Evolutionary conservation across 2,329 filamentous ascomycete species (phyloP).

Genomic region (Ophiostoma triangulosporum): DNA sequence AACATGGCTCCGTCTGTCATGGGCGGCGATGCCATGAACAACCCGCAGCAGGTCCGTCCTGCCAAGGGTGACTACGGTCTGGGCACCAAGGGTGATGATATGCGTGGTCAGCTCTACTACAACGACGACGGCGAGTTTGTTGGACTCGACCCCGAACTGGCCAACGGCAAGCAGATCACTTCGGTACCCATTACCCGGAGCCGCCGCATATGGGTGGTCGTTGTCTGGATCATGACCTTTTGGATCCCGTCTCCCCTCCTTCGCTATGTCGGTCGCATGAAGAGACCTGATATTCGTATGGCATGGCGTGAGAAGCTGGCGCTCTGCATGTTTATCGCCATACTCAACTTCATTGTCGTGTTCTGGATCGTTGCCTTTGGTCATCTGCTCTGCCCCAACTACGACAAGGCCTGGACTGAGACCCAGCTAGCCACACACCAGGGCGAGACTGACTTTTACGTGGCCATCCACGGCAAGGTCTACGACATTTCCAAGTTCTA

Average conservation of each 20-base stretch:
- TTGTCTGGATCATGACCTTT: conserved; percentile 81
- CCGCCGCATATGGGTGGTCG: conserved; percentile 64
- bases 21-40: conserved; percentile 27
- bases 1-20: conserved; percentile 36
- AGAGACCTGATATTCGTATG: conserved; percentile 89
- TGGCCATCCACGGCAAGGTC: conserved; percentile 74
- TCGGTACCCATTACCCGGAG: conserved; percentile 48
- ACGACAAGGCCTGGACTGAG: conserved; percentile 72
- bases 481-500: conserved; percentile 90
- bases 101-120: conserved; percentile 62
- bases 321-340: conserved; percentile 62
- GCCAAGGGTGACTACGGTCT: conserved; percentile 75
- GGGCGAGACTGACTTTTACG: conserved; percentile 67
- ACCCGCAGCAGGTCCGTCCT: conserved; percentile 40
- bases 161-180: conserved; percentile 62
- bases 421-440: conserved; percentile 58
- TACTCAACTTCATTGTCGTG: conserved; percentile 69
- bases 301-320: conserved; percentile 95
- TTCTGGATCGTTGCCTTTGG: conserved; percentile 92
- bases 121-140: conserved; percentile 55
- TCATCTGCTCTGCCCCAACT: conserved; percentile 75
- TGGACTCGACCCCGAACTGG: conserved; percentile 64
- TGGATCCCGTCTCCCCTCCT: conserved; percentile 86
- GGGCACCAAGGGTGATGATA: conserved; percentile 70
- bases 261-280: conserved; percentile 80